Base-by-base conservation (phyloP, 1,284 basidiomycete genomes). In the Bondarzewia mesenterica region DNA sequence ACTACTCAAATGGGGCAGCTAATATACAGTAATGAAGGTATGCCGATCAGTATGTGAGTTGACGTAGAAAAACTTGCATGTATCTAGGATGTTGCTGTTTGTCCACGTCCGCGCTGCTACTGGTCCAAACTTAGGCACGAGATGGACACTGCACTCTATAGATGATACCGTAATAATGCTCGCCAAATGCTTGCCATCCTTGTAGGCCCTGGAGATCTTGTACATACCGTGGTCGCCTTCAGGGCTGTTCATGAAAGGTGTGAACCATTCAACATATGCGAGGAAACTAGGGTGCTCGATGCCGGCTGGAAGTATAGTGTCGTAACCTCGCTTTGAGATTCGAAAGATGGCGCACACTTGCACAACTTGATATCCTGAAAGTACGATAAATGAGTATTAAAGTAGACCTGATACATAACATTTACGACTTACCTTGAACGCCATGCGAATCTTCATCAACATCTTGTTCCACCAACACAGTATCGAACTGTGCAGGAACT, bases 1-100 rank as follows among this genome's bases (percentile, higher is more conserved):
- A n/a, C n/a, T n/a, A n/a, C n/a, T n/a, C n/a, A n/a, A n/a, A n/a
- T n/a, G n/a, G n/a, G n/a, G n/a, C n/a, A 39, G n/a, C 41, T 42
- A 47, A 27, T 32, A 29, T 25, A 47, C 5, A 29, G 50, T 51
- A 18, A 52, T 47, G 21, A 58, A 62, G 5, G 50, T 52, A 40
- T 59, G 57, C 21, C 44, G 39, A 48, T 64, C 61, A 14, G 53
- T 51, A 41, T 53, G 60, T 8, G 50, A 42, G 50, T 61, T 63
- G 2, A 62, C 53, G 50, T 53, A 60, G 45, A 64, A 65, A 5
- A 38, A 49, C 4, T 18, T n/a, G 46, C 61, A 63, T 12, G 48
- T 16, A 8, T 66, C 61, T 7, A 66, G 52, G 26, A 66, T 62
- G 47, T 55, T 63, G 42, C 42, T 52, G 32, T 52, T 60, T 3